phyloP scores from a whole-genome alignment of 1,284 basidiomycete species.

The Naganishia cerealis region DNA sequence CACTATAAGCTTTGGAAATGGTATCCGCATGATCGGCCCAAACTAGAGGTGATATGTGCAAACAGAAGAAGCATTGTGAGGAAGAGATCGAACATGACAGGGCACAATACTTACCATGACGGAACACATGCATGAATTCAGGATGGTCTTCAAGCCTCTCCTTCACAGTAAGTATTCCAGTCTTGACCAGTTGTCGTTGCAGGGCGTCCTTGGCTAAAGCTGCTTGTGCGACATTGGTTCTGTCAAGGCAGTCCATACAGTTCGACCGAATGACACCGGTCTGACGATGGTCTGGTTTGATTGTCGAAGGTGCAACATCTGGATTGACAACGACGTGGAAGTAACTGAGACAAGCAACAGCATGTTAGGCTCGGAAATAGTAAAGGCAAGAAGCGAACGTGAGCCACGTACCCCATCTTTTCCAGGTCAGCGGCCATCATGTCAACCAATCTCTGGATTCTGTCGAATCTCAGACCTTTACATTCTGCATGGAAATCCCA shows the following conservation, averaged over 20 bases:
- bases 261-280: constrained; percentile 56
- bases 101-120: constrained; percentile 70
- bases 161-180: constrained; percentile 68
- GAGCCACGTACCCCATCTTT: constrained; percentile 64
- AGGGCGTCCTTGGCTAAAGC: constrained; percentile 81
- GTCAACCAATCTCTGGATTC: constrained; percentile 80
- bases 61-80: constrained; percentile 27
- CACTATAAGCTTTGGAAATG: constrained; percentile 87
- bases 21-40: constrained; percentile 97
- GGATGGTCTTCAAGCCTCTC: constrained; percentile 76
- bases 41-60: constrained; percentile 59
- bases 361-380: neutral
- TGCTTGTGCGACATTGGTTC: constrained; percentile 94
- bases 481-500: constrained; percentile 99
- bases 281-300: constrained; percentile 58
- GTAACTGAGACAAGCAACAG: constrained; percentile 59
- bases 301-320: neutral
- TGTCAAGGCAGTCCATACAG: constrained; percentile 89
- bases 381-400: constrained; percentile 22
- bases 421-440: constrained; percentile 71
- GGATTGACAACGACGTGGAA: constrained; percentile 60
- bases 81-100: neutral
- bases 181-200: constrained; percentile 71
- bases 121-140: constrained; percentile 75
- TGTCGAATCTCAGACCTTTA: constrained; percentile 91